Percentiles rank a stretch among this genome's conserved stretches.
These are phyloP conservation scores for Plasmodium inui DNA, from an alignment of 169 alveolate genomes.

Conservation along the genomic window DNA sequence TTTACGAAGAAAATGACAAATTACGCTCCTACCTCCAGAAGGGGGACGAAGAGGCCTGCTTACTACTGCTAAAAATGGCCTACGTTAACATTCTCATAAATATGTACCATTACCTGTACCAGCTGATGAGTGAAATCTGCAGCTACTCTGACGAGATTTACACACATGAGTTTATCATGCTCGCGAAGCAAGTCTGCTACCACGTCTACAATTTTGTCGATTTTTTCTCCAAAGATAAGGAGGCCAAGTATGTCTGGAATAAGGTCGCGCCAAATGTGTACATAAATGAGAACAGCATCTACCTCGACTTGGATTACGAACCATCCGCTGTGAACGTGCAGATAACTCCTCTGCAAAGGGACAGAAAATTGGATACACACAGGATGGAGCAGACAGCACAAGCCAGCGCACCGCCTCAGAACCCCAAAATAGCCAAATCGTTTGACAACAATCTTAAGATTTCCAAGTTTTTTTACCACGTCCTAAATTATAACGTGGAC, in stretches of 20 bases:
- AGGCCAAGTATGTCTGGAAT: conserved; percentile 24
- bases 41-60: conserved; percentile 47
- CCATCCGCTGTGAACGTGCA: conserved; percentile 11
- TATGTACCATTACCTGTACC: conserved; percentile 40
- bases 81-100: conserved; percentile 42
- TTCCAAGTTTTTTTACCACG: conserved; percentile 48
- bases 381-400: not conserved
- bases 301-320: conserved; percentile 50
- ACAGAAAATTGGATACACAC: not conserved
- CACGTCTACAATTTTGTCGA: conserved; percentile 54
- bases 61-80: conserved; percentile 40
- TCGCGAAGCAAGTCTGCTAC: conserved; percentile 64
- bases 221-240: conserved; percentile 54
- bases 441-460: conserved; percentile 48
- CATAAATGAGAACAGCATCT: conserved; percentile 43
- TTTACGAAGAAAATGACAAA: conserved; percentile 50
- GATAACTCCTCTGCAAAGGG: not conserved
- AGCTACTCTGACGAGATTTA: conserved; percentile 22
- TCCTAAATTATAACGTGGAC: conserved; percentile 22
- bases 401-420: not conserved
- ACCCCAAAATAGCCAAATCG: conserved; percentile 28
- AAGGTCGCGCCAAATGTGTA: conserved; percentile 30
- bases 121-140: conserved; percentile 40
- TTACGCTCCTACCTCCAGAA: conserved; percentile 16
- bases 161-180: conserved; percentile 25